phyloP scores from a whole-genome alignment of 306 rosid genomes.

The Corylus heterophylla region DNA sequence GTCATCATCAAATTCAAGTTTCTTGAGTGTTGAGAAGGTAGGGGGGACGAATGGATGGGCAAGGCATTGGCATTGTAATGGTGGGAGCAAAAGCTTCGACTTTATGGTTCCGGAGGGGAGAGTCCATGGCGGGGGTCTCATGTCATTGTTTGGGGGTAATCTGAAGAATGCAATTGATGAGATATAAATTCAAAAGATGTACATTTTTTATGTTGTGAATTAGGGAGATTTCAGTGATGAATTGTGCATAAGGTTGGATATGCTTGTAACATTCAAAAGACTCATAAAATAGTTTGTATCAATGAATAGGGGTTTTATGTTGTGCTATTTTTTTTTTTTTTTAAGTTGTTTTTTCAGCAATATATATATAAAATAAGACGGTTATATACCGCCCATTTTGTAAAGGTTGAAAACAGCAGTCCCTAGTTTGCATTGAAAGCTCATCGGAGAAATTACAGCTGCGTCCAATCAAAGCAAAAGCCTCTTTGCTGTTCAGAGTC shows the following conservation, averaged over 20 bases:
- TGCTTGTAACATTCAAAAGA: constrained; percentile 31
- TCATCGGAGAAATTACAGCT: not conserved
- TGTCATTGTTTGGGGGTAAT: constrained; percentile 75
- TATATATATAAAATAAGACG: too few relatives aligned
- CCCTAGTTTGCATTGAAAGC: too few relatives aligned
- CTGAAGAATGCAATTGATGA: constrained; percentile 65
- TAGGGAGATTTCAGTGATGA: constrained; percentile 35
- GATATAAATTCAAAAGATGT: constrained; percentile 26
- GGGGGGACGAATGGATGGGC: constrained; percentile 42
- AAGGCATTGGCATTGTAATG: constrained; percentile 18
- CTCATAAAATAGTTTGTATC: constrained; percentile 40
- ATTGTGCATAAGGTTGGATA: constrained; percentile 57
- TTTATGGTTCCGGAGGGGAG: constrained; percentile 76
- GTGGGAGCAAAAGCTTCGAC: constrained; percentile 36
- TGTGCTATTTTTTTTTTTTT: constrained; percentile 18
- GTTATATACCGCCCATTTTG: too few relatives aligned
- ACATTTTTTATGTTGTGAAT: constrained; percentile 36
- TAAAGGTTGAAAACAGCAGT: too few relatives aligned
- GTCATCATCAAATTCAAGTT: constrained; percentile 44
- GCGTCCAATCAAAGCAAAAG: not conserved
- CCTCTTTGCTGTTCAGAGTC: not conserved
- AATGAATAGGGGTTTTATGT: constrained; percentile 38
- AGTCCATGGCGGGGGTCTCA: constrained; percentile 89
- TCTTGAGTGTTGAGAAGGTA: constrained; percentile 46
- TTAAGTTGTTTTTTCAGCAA: too few relatives aligned